These are phyloP conservation scores for Cladochytrium replicatum DNA, from an alignment of 192 early-diverging fungal species.

Conservation along the genomic window DNA sequence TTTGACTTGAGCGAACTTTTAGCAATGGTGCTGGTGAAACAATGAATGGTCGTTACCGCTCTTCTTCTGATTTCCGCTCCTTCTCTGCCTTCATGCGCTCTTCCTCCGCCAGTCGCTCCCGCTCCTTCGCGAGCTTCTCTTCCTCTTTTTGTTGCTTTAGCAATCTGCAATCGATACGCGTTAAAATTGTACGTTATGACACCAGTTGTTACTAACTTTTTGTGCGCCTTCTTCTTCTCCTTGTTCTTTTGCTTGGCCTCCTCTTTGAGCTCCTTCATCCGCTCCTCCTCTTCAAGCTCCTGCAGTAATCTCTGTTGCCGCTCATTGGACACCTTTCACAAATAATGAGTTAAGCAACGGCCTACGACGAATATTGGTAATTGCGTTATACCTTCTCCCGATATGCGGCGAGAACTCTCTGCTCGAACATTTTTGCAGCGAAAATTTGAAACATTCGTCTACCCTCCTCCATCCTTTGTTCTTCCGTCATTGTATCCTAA, in stretches of 20 bases:
- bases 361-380: neutral
- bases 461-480: conserved; percentile 85
- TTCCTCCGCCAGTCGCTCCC: conserved; percentile 24
- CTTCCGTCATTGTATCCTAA: conserved; percentile 67
- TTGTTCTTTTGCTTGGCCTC: conserved; percentile 30
- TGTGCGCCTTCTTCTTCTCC: conserved; percentile 45
- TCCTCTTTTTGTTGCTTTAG: conserved; percentile 63
- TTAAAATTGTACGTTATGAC: neutral
- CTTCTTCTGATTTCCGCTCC: conserved; percentile 14
- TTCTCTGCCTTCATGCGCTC: conserved; percentile 27
- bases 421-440: conserved; percentile 95
- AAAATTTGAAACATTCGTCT: conserved; percentile 92
- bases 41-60: no score
- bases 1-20: neutral
- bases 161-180: conserved; percentile 32
- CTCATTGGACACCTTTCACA: conserved; percentile 62
- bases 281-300: conserved; percentile 81
- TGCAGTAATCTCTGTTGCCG: conserved; percentile 76
- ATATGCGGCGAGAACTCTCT: conserved; percentile 86
- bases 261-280: conserved; percentile 27
- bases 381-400: conserved; percentile 77
- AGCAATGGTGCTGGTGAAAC: no score
- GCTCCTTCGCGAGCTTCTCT: conserved; percentile 46
- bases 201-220: conserved; percentile 37
- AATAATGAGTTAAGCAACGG: conserved; percentile 1